Base-by-base conservation (phyloP, 257 asterid genomes). In the Datura wrightii region DNA sequence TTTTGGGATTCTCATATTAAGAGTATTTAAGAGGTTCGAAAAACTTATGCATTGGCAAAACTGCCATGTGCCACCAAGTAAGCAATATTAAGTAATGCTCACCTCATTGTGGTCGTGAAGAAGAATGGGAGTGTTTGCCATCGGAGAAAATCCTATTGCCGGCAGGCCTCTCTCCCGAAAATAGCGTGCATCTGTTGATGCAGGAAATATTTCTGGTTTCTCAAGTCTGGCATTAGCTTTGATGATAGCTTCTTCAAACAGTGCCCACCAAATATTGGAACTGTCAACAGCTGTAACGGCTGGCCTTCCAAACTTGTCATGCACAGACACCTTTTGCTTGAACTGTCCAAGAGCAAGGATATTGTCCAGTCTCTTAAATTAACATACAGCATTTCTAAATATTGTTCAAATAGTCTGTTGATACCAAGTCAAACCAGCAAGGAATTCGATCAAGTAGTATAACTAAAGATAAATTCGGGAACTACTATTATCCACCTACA, bases 31-130 rank as follows among this genome's bases (percentile, higher is more conserved):
- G 24, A 71, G 55, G 55, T 42, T 71, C 2, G 15, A 42, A 69
- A 79, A 53, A 71, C 39, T 6, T 10, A 76, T 11, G 59, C 79
- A 44, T 16, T 42, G 15, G 44, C 37, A 71, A 44, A n/a, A 71
- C 71, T 63, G 34, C 56, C 10, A 19, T 24, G 80, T 48, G 42
- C 9, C 80, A 74, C 58, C 59, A 74, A 46, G 54, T 24, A 48
- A 46, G 80, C 42, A 24, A 48, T 71, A 71, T 24, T 46, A 74
- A 46, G 18, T 74, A 86, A 79, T 63, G 79, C 63, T 55, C 88
- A 94, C 99, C 99, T 96, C 98, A 62, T 96, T 92, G 91, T 96
- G 99, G 87, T 94, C 98, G 52, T 96, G 99, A 85, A 96, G 99
- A 72, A 94, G 93, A 90, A 94, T 90, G 80, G 98, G 98, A 80